These are phyloP conservation scores for Coriaria nepalensis DNA, from an alignment of 306 rosid species.

Conservation along the genomic window DNA sequence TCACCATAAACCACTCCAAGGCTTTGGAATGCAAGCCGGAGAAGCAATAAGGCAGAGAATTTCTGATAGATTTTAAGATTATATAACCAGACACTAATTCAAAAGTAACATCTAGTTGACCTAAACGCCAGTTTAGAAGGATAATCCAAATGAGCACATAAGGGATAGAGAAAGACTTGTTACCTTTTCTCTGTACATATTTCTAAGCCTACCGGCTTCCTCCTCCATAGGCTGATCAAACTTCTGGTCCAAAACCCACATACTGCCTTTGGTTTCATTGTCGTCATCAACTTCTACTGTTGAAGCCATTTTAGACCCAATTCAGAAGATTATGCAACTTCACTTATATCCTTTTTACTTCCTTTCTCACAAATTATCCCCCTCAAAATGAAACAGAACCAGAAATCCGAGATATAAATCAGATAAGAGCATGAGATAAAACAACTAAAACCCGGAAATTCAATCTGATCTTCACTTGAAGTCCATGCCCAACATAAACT, in stretches of 20 bases:
- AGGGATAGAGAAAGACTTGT: conserved; percentile 1
- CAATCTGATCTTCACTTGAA: conserved; percentile 27
- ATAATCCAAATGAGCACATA: background rate
- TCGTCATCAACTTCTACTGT: conserved; percentile 46
- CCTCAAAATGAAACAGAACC: conserved; percentile 11
- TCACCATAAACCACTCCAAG: conserved; percentile 98
- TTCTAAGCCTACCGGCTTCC: conserved; percentile 77
- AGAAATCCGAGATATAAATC: conserved; percentile 4
- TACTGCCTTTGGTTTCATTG: conserved; percentile 43
- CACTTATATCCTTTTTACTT: conserved; percentile 13
- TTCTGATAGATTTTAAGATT: conserved; percentile 36
- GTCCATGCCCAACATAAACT: conserved; percentile 15
- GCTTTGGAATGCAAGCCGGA: conserved; percentile 90
- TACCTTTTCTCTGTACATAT: conserved; percentile 91
- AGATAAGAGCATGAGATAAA: conserved; percentile 7
- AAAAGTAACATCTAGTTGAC: too few relatives aligned
- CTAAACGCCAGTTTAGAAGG: too few relatives aligned
- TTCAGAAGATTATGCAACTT: conserved; percentile 18
- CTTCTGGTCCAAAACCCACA: conserved; percentile 93
- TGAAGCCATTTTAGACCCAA: conserved; percentile 37
- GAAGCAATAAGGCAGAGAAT: conserved; percentile 64
- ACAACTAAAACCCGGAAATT: conserved; percentile 16
- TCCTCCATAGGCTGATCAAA: conserved; percentile 94
- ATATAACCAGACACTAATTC: background rate
- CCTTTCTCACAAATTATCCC: conserved; percentile 4